Base-by-base conservation (phyloP, 306 rosid species). In the Castanospermum australe region DNA sequence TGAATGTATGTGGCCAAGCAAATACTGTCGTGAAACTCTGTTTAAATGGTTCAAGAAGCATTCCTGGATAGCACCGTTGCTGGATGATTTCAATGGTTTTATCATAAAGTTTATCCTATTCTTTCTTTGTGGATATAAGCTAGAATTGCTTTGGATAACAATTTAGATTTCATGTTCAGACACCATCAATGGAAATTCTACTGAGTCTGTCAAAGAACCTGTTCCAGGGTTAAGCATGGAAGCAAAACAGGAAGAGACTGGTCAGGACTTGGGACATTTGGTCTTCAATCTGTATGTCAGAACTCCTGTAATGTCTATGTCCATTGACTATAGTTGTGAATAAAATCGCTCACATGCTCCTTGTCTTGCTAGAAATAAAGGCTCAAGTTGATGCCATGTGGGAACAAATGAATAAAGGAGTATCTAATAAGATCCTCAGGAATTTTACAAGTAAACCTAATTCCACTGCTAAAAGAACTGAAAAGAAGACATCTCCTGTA, bases 351-450 rank as follows among this genome's bases (percentile, higher is more conserved):
- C 14, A 57, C 45, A 45, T 78, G 9, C 10, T 83, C 50, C 51
- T 60, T 79, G 33, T 84, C 41, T 59, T 86, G 47, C 62, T 80
- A 92, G 98, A 86, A 75, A 74, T 74, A 68, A 95, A 95, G 81
- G 85, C 92, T 56, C 93, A 89, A 79, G 99, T 86, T 50, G 93
- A 93, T 88, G 92, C 91, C 2, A 76, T 90, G 92, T 95, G 98
- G 99, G 94, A 87, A 87, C 89, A 86, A 81, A 95, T 95, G 99
- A 84, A 91, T 78, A 95, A 93, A 87, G 99, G 99, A 64, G 81
- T 91, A 55, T 85, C 98, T 36, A 85, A 66, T 32, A 81, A 93
- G 79, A 48, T 64, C 7, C 86, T 89, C 44, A 87, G 75, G 56
- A 79, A 67, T 81, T 75, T 89, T 75, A 84, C 82, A 12, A 88